Conservation (phyloP, 257 asterid genomes). For the Cynanchum wilfordii region DNA sequence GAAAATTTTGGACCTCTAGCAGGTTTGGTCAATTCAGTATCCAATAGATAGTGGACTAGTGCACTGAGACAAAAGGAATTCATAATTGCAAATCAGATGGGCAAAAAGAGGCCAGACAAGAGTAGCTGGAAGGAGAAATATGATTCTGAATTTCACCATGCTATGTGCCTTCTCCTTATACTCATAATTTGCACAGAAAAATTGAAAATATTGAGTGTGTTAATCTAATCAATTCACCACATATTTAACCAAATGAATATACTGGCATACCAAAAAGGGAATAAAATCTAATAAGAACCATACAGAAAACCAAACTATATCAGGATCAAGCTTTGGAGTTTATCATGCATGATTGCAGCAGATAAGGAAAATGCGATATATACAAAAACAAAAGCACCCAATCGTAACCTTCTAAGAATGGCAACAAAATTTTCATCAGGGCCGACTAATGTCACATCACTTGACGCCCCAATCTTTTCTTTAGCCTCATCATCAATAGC, state of each 20-base stretch:
- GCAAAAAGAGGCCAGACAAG: background rate
- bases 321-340: background rate
- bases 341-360: background rate
- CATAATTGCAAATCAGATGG: background rate
- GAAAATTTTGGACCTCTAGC: background rate
- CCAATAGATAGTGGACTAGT: background rate
- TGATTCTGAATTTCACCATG: background rate
- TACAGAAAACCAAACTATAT: background rate
- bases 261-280: background rate
- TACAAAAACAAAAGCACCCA: background rate
- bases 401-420: constrained; percentile 57
- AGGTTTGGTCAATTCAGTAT: background rate
- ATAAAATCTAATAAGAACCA: background rate
- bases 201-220: background rate
- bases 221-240: background rate
- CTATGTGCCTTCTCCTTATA: background rate
- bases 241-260: background rate
- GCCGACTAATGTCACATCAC: constrained; percentile 50
- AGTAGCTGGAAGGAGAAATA: background rate
- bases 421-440: constrained; percentile 53
- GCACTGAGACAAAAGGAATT: background rate
- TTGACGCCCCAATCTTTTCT: constrained; percentile 39
- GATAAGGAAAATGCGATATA: background rate
- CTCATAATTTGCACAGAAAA: background rate
- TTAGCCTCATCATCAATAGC: constrained; percentile 62